Percentiles rank a stretch among this genome's conserved stretches.
phyloP scores from a whole-genome alignment of 2,329 filamentous ascomycete species.

The Fulvia fulva region DNA sequence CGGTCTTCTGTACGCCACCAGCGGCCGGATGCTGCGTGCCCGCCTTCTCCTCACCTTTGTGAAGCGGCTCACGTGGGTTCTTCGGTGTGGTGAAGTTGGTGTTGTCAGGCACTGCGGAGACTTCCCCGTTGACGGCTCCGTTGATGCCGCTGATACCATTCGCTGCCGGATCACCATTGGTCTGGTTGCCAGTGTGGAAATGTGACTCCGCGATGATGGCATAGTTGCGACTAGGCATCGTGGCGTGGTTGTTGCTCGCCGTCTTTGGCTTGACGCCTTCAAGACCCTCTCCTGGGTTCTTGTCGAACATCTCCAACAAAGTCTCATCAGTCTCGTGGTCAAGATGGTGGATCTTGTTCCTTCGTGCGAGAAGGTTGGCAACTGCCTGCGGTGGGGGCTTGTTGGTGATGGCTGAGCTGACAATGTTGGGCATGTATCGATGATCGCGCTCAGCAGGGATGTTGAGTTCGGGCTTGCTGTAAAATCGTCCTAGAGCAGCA shows the following conservation, averaged over 20 bases:
- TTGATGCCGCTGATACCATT: slow-evolving; percentile 23
- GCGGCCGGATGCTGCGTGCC: slow-evolving; percentile 77
- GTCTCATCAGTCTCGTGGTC: slow-evolving; percentile 62
- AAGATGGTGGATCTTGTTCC: slow-evolving; percentile 64
- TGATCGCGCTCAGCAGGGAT: slow-evolving; percentile 57
- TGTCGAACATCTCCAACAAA: slow-evolving; percentile 59
- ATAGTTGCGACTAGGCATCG: slow-evolving; percentile 70
- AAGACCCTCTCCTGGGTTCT: slow-evolving; percentile 47
- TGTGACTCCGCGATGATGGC: slow-evolving; percentile 57
- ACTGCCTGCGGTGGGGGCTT: slow-evolving; percentile 63
- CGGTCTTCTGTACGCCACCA: slow-evolving; percentile 38
- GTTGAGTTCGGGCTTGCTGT: slow-evolving; percentile 55
- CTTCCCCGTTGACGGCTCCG: slow-evolving; percentile 21
- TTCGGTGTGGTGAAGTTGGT: slow-evolving; percentile 44
- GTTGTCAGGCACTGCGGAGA: slow-evolving; percentile 28
- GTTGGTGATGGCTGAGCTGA: slow-evolving; percentile 64
- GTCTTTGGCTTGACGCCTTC: slow-evolving; percentile 57
- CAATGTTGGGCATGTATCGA: slow-evolving; percentile 61
- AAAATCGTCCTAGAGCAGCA: slow-evolving; percentile 61
- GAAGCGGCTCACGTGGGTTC: slow-evolving; percentile 64
- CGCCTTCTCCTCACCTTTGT: slow-evolving; percentile 70
- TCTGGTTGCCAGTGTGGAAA: slow-evolving; percentile 24
- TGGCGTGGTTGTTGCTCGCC: slow-evolving; percentile 71
- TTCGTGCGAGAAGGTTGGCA: slow-evolving; percentile 58
- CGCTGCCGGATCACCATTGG: slow-evolving; percentile 20